Evolutionary conservation across 139 green algal species (phyloP).

Genomic region (Dunaliella sp.): DNA sequence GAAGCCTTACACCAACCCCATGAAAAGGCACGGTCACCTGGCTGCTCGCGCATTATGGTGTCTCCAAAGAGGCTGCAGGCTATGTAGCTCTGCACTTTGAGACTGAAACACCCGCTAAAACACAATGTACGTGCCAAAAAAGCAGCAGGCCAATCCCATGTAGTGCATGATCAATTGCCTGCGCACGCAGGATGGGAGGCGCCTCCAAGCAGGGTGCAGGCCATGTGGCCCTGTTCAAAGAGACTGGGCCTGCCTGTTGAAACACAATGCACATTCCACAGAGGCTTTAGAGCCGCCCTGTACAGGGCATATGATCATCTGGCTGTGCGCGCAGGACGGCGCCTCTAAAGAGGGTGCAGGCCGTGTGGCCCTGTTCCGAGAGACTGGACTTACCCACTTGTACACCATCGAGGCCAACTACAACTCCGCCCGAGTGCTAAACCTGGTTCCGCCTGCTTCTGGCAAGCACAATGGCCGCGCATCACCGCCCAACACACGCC

Average conservation of each 20-base stretch:
- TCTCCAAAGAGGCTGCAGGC: constrained; percentile 61
- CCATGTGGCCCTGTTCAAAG: constrained; percentile 50
- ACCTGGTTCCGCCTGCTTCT: constrained; percentile 22
- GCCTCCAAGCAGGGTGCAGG: no score
- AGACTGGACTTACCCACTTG: constrained; percentile 51
- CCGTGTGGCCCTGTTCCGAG: constrained; percentile 51
- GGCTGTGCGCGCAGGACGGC: no score
- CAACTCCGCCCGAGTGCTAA: constrained; percentile 32
- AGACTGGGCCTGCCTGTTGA: constrained; percentile 47
- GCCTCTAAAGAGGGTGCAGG: constrained; percentile 55
- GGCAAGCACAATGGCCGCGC: constrained; percentile 33
- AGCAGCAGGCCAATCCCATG: no score
- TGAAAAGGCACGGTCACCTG: no score
- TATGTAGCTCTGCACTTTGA: no score
- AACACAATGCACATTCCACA: constrained; percentile 68
- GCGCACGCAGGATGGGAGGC: no score
- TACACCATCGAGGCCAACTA: constrained; percentile 67
- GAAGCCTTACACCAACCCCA: no score
- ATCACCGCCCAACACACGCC: constrained; percentile 33
- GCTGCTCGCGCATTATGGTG: constrained; percentile 30
- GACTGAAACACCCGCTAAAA: no score
- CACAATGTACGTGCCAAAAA: no score
- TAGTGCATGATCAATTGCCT: no score
- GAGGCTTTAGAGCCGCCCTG: no score
- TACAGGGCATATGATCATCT: no score